Conservation (phyloP, 2,329 filamentous ascomycete species). For the Remersonia thermophila region DNA sequence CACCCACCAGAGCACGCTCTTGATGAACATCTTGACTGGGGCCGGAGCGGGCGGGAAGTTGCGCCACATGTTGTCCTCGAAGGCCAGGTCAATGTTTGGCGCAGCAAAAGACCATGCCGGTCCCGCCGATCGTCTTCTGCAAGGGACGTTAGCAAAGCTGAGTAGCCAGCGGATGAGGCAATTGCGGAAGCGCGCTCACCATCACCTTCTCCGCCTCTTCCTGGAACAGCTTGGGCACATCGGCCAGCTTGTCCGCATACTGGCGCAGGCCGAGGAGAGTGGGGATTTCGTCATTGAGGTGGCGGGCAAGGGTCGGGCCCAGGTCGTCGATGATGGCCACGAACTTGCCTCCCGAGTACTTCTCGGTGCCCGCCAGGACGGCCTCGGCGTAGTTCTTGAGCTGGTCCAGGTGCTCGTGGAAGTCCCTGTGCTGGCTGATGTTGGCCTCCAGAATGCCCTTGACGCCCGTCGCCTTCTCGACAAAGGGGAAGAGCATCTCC, state of each 20-base stretch:
- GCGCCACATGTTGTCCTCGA: slow-evolving; percentile 23
- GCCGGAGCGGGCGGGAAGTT: slow-evolving; percentile 16
- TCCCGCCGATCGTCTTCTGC: slow-evolving; percentile 15
- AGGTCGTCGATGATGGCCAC: slow-evolving; percentile 22
- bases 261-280: slow-evolving; percentile 19
- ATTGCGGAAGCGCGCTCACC: no score
- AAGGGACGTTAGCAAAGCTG: neutral
- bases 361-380: slow-evolving; percentile 14
- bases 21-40: slow-evolving; percentile 13
- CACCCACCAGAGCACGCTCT: slow-evolving; percentile 13
- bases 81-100: slow-evolving; percentile 17
- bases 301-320: slow-evolving; percentile 18
- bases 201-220: slow-evolving; percentile 14
- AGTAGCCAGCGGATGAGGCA: neutral
- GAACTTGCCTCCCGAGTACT: slow-evolving; percentile 20
- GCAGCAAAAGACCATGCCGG: slow-evolving; percentile 13
- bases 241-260: slow-evolving; percentile 18
- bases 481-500: slow-evolving; percentile 24
- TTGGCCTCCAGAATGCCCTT: slow-evolving; percentile 29
- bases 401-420: slow-evolving; percentile 22
- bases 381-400: slow-evolving; percentile 20
- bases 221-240: slow-evolving; percentile 8
- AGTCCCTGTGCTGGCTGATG: slow-evolving; percentile 29
- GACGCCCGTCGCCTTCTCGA: slow-evolving; percentile 24
- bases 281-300: slow-evolving; percentile 24